These are phyloP conservation scores for Ceratorhiza oryzae-sativae DNA, from an alignment of 1,284 basidiomycete genomes.

Conservation along the genomic window DNA sequence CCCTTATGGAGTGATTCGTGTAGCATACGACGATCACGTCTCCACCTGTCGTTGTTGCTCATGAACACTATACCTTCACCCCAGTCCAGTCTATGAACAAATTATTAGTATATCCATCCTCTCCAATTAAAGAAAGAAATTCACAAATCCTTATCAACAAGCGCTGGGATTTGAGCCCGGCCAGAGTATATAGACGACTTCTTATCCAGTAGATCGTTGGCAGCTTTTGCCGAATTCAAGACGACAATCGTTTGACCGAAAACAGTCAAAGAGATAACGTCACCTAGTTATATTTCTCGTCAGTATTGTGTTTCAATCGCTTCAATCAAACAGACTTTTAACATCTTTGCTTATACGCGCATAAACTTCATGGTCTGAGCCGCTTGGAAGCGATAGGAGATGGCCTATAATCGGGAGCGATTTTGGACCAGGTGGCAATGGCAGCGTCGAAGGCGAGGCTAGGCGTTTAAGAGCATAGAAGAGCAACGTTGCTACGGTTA, in stretches of 20 bases:
- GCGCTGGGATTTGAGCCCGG: slow-evolving; percentile 2
- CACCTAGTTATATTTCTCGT: neutral
- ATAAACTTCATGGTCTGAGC: slow-evolving; percentile 1
- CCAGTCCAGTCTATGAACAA: slow-evolving; percentile 2
- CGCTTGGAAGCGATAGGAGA: neutral
- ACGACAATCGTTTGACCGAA: slow-evolving; percentile 25
- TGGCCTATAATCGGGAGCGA: slow-evolving; percentile 20
- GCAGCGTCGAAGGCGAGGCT: neutral
- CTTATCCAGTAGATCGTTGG: slow-evolving; percentile 24
- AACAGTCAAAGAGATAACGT: slow-evolving; percentile 23
- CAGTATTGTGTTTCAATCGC: neutral
- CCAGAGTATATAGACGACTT: slow-evolving; percentile 31
- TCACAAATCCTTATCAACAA: slow-evolving; percentile 12
- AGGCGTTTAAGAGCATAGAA: neutral
- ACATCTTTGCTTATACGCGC: slow-evolving; percentile 5
- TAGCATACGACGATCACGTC: slow-evolving; percentile 18
- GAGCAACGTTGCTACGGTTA: neutral
- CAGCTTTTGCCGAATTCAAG: slow-evolving; percentile 18
- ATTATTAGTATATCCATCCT: neutral
- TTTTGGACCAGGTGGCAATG: slow-evolving; percentile 31
- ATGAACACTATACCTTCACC: neutral
- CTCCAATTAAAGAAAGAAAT: neutral
- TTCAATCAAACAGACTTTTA: neutral
- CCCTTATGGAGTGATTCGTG: slow-evolving; percentile 21
- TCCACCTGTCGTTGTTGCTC: slow-evolving; percentile 21